Evolutionary conservation across 345 rosid genomes (phyloP).

Genomic region (Hypericum perforatum): DNA sequence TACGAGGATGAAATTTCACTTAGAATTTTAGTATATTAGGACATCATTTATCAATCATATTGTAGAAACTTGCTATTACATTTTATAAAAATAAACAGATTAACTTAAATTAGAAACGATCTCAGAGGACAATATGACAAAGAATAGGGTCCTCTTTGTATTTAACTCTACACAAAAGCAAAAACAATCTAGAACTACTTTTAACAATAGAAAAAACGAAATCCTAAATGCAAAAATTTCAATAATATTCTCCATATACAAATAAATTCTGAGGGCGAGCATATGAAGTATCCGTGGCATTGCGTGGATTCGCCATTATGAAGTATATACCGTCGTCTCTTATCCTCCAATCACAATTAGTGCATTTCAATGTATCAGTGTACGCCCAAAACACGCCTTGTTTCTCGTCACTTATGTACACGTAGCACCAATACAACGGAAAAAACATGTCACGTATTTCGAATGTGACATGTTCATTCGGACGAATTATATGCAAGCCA

Average conservation of each 20-base stretch:
- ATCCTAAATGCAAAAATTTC: too few relatives aligned
- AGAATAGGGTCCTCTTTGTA: too few relatives aligned
- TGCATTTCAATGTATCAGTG: background rate
- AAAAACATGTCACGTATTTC: background rate
- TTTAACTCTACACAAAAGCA: too few relatives aligned
- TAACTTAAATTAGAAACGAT: too few relatives aligned
- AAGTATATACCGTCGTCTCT: background rate
- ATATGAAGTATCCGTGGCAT: background rate
- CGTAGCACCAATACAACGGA: background rate
- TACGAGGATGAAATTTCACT: too few relatives aligned
- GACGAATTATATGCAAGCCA: background rate
- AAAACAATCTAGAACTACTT: too few relatives aligned
- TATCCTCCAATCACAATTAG: background rate
- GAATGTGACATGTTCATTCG: background rate
- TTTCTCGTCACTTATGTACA: background rate
- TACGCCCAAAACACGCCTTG: constrained; percentile 8
- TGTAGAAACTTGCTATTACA: too few relatives aligned
- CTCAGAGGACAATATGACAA: too few relatives aligned
- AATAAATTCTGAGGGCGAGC: background rate
- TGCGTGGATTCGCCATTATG: background rate
- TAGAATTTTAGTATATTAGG: too few relatives aligned
- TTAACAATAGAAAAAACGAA: too few relatives aligned
- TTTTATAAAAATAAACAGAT: too few relatives aligned
- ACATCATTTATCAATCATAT: too few relatives aligned
- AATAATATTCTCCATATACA: background rate